A percentile compares a stretch with the other conserved stretches of the same genome.
Evolutionary conservation across 2,329 filamentous ascomycete genomes (phyloP).

Genomic region (Pleomassaria siparia): DNA sequence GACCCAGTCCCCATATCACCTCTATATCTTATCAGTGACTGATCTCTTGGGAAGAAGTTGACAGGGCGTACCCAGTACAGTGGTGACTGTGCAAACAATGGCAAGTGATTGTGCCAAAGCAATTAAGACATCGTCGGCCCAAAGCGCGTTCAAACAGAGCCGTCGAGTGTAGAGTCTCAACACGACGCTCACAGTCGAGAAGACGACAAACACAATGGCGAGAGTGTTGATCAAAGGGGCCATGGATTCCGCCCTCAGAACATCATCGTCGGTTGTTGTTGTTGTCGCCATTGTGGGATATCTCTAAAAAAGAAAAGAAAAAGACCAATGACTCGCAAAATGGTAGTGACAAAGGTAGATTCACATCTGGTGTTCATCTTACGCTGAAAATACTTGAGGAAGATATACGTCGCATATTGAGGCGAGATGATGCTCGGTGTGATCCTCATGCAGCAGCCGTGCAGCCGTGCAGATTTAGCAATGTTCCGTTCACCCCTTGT

Average conservation of each 20-base stretch:
- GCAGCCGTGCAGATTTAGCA: background rate
- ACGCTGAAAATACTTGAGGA: slow-evolving; percentile 1
- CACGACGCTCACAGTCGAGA: slow-evolving; percentile 14
- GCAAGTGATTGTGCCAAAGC: slow-evolving; percentile 14
- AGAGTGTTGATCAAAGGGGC: slow-evolving; percentile 11
- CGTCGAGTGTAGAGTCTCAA: slow-evolving; percentile 13
- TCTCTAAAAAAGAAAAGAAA: background rate
- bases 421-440: background rate
- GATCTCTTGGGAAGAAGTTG: background rate
- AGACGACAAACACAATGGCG: slow-evolving; percentile 9
- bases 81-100: slow-evolving; percentile 12
- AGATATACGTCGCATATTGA: slow-evolving; percentile 2
- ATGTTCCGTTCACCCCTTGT: slow-evolving; percentile 2
- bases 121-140: slow-evolving; percentile 15
- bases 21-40: slow-evolving; percentile 6
- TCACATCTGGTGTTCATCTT: too few species aligned
- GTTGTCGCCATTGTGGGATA: slow-evolving; percentile 9
- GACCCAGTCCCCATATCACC: slow-evolving; percentile 11
- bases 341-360: background rate
- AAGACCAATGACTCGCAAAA: background rate
- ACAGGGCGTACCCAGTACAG: slow-evolving; percentile 6
- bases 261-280: slow-evolving; percentile 6
- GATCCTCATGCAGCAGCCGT: background rate
- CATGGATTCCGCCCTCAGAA: slow-evolving; percentile 6
- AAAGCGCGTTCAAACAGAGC: slow-evolving; percentile 7